Base-by-base conservation (phyloP, 768 basidiomycete genomes). In the Leccinum rimulosum region DNA sequence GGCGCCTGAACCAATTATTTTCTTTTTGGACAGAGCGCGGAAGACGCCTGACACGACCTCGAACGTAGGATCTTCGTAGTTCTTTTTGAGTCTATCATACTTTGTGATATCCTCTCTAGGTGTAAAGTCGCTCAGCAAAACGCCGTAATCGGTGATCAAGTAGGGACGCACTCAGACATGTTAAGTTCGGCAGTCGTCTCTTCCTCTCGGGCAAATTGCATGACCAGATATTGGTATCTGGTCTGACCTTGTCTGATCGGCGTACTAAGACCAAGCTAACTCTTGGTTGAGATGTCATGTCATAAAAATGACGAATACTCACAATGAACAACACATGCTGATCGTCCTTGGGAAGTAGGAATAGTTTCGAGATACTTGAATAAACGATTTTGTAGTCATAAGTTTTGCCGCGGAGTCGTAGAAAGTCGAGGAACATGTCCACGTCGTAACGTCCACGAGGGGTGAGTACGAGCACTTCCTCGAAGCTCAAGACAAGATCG, bases 311-410 rank as follows among this genome's bases (percentile, higher is more conserved):
- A 56, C 1, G 6, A 28, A 56, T 2, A 76, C 91, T 63, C 68
- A 95, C 93, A 60, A 99, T 95, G 70, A 99, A 94, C 56, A 97
- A 80, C 36, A 97, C 89, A 69, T 98, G 96, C 55, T 91, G 85
- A 64, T 98, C 97, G 68, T 99, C 97, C 70, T 97, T 96, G 15
- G 97, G 97, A 5, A 99, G 80, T 25, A 98, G 79, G 81, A 98
- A 99, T 9, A 98, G 76, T 58, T 85, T 82, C 25, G 91, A 87
- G 65, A 99, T 93, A 62, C 89, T 90, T 38, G 84, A 81, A 75
- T 95, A 97, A 25, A 92, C 80, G 58, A 99, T 93, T 76, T 98
- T 95, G 82, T 99, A 99, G 74, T 99, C 97, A 75, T 98, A 98
- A 2, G 95, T 98, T 76, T 98, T 97, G 54, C 97, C 97, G n/a